Evolutionary conservation across 176 grass and related monocot species (phyloP), one percentile per base, ranked within the genome.

Genomic region (Triticum dicoccoides): DNA sequence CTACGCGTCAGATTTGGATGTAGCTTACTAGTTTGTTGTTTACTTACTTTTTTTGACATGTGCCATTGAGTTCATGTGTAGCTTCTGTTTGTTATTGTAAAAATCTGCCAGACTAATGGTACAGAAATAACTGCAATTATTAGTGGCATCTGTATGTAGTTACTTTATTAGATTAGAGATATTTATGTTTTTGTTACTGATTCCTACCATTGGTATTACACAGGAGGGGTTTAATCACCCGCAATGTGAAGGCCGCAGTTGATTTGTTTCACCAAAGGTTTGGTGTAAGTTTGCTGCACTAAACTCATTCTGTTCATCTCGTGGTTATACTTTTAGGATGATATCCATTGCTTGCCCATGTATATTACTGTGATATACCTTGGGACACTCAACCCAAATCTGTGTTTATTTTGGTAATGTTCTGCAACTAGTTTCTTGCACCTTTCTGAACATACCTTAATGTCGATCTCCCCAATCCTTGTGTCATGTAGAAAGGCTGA

Each of bases 211-310:
- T 37, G 33, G n/a, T 9, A 9, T 90, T 92, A 89, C 88, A 59
- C 90, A 96, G 96, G 79, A 98, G 96, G 80, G 96, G 96, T 77
- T 69, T 98, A 82, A 95, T 98, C 65, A 98, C 96, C 69, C 91
- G 92, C 47, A 98, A 98, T 86, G 90, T 98, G 39, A 94, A 96
- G 85, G 87, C n/a, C 8, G 91, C 91, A 6, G 91, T 98, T 25
- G 88, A 98, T 89, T 84, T 94, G 82, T 98, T 98, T 92, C 96
- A 98, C 82, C 86, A 98, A 82, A 92, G 87, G 30, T 94, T 98
- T 85, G 93, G 93, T 78, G 96, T 94, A 94, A 92, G 80, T 25
- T 80, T 74, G n/a, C n/a, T 92, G n/a, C 1, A 51, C 54, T 77
- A 51, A 69, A 52, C 18, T 77, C 27, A 79, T 71, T 41, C 6